These are phyloP conservation scores for Tricholoma terreum DNA, from an alignment of 768 basidiomycete genomes.

Conservation along the genomic window DNA sequence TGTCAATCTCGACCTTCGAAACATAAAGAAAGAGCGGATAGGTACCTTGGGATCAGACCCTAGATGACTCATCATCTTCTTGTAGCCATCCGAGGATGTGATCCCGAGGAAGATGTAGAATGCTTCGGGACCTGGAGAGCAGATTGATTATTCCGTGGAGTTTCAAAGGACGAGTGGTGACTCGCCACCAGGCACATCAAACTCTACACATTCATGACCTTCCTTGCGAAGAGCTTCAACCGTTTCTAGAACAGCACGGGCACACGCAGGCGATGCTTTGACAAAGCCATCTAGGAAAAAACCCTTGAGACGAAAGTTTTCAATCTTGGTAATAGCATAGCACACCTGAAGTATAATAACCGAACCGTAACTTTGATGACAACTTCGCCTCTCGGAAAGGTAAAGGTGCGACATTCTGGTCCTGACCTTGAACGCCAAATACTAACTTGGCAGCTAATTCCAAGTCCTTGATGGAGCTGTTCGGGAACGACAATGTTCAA, in stretches of 20 bases:
- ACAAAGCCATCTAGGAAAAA: conserved; percentile 50
- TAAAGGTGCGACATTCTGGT: conserved; percentile 47
- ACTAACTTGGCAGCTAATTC: conserved; percentile 50
- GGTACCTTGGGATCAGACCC: conserved; percentile 65
- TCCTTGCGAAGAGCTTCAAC: conserved; percentile 59
- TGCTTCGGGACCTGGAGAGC: conserved; percentile 39
- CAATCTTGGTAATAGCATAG: conserved; percentile 1
- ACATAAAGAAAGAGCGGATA: not conserved
- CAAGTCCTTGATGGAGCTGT: conserved; percentile 68
- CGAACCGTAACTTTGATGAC: conserved; percentile 62
- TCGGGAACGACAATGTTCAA: conserved; percentile 6
- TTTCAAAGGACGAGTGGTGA: conserved; percentile 2
- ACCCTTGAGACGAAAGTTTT: conserved; percentile 17
- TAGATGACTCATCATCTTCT: conserved; percentile 60
- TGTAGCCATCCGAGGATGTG: conserved; percentile 71
- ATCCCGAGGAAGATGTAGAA: conserved; percentile 63
- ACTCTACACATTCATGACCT: conserved; percentile 81
- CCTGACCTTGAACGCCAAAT: conserved; percentile 49
- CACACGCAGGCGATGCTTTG: conserved; percentile 67
- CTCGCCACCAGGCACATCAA: conserved; percentile 56
- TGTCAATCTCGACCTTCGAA: not conserved
- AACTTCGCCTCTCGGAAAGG: conserved; percentile 59
- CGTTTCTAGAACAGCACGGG: conserved; percentile 72
- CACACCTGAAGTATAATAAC: conserved; percentile 64
- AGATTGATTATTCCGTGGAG: not conserved